These are phyloP conservation scores for Neopestalotiopsis rosae DNA, from an alignment of 2,329 filamentous ascomycete genomes.

Conservation along the genomic window DNA sequence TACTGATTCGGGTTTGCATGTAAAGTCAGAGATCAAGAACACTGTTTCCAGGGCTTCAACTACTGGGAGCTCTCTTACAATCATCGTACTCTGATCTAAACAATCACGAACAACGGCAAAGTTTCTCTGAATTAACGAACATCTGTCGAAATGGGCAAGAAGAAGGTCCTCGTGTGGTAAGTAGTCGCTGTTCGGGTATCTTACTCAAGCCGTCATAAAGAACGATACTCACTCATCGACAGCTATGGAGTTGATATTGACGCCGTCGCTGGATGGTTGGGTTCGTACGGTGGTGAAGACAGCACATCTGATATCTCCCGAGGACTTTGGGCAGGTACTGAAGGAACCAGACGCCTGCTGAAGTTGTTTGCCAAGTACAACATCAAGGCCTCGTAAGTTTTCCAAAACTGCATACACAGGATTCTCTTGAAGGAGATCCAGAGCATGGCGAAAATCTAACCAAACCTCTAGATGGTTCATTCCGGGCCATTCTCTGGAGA, in stretches of 20 bases:
- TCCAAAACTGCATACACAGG: too few relatives aligned
- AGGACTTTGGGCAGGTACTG: constrained; percentile 74
- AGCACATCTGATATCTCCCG: constrained; percentile 74
- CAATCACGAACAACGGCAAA: not conserved
- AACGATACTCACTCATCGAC: not conserved
- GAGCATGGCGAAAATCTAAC: not conserved
- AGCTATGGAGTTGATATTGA: constrained; percentile 77
- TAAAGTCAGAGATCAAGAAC: not conserved
- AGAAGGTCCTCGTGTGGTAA: constrained; percentile 20
- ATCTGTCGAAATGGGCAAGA: constrained; percentile 16
- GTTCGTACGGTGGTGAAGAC: constrained; percentile 76
- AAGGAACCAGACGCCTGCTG: constrained; percentile 68
- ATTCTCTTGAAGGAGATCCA: too few relatives aligned
- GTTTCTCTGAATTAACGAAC: not conserved
- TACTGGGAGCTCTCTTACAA: not conserved
- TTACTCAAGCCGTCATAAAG: not conserved
- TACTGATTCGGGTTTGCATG: not conserved
- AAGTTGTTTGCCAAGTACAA: constrained; percentile 72
- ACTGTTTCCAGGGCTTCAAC: not conserved
- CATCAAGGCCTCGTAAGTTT: constrained; percentile 58
- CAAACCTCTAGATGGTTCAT: constrained; percentile 51
- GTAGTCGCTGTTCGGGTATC: constrained; percentile 22
- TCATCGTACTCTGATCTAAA: not conserved
- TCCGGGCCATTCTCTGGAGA: constrained; percentile 53
- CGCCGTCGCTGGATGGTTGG: constrained; percentile 78